Base-by-base conservation (phyloP, 805 yeast genomes). In the Brettanomyces sp. region DNA sequence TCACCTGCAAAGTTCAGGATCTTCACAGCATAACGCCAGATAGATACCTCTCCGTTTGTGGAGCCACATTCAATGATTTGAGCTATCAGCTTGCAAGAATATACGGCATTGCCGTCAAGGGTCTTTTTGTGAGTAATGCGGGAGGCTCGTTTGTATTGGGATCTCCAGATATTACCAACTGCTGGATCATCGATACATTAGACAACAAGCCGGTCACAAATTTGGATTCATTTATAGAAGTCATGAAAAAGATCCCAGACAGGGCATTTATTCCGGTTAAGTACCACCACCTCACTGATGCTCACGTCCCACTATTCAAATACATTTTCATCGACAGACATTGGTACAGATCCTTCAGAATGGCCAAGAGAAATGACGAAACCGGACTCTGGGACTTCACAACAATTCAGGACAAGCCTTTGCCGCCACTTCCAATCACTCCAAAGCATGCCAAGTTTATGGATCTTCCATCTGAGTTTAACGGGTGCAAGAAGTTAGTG, bases 81-180 rank as follows among this genome's bases (percentile, higher is more conserved):
- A 83, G 95, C 43, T 90, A 90, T 61, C 96, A 90, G 64, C 72
- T 89, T 66, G 96, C 96, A 2, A 76, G 95, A 57, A 74, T 80
- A 42, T 87, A 80, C 57, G 86, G 90, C 32, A 74, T 89, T 30
- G 93, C 96, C 0, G 93, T 85, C 1, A 74, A 69, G 52, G 97
- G 97, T 36, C 95, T 90, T 1, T 88, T 78, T 59, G 72, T 86
- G 37, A 82, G 83, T 53, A 77, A 82, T 54, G 86, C 93, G 0
- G 72, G 85, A 1, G 91, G 91, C 0, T 81, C 91, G 0, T 88
- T 90, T 65, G 76, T 70, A 41, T 60, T 82, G 40, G 77, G 78
- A 36, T 45, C 69, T 6, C 36, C 49, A 9, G 72, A 68, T 43
- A 88, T 84, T 46, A 70, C 76, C 47, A 70, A 73, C 28, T 95